Evolutionary conservation across 169 alveolate genomes (phyloP), one percentile per base, ranked within the genome.

Genomic region (Plasmodium gaboni): DNA sequence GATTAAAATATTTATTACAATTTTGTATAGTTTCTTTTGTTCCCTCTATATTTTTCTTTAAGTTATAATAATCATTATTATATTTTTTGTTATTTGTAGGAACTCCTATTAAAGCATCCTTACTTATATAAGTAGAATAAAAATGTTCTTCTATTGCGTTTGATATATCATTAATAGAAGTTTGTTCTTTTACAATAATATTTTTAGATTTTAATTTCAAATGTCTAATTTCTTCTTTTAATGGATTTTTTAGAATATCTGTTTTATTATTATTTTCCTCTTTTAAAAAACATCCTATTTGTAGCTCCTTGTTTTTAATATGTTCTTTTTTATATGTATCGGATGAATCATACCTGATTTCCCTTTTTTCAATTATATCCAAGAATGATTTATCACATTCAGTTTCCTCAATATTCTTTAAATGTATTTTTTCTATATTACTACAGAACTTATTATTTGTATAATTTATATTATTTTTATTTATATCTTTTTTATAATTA

Each of bases 281-380:
- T 42, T n/a, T 46, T 59, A 55, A 13, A 17, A 15, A 55, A 24
- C 13, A 7, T 73, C 26, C 26, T 9, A 73, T 73, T 73, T 73
- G 59, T 32, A 12, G 28, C 48, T 55, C 63, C 73, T 73, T 13
- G 60, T 65, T 64, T n/a, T 78, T 42, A 28, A 28, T 55, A 63
- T 72, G 24, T 15, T 60, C 57, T 17, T 2, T 13, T 67, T 74
- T 28, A 19, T 60, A 17, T 74, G 6, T 67, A 28, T 50, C 59
- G 1, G 26, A 69, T 8, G 19, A 51, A 42, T 50, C 44, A 19
- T 57, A 38, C 7, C 10, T 48, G 17, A 48, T 28, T 78, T 78
- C 69, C 12, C 19, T 55, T 55, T 55, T 9, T 17, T 55, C 24
- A 17, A 12, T 2, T 5, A 17, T 55, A 13, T 55, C 24, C 8